Evolutionary conservation across 2,329 filamentous ascomycete genomes (phyloP).

Genomic region (Colletotrichum liriopes): DNA sequence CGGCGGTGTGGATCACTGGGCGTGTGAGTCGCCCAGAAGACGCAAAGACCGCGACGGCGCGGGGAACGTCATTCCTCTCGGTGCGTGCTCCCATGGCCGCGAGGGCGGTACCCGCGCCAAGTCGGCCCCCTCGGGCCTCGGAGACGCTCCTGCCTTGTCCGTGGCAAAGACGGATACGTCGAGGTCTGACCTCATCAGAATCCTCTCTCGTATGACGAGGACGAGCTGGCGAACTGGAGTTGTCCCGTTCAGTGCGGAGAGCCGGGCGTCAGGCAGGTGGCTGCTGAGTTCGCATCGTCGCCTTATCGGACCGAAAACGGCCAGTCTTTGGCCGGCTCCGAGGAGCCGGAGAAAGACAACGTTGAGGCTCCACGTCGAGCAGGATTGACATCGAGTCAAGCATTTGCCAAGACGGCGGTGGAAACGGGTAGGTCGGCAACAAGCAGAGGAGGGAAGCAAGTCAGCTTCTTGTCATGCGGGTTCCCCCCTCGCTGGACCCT

Average conservation of each 20-base stretch:
- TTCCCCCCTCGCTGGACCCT: constrained; percentile 12
- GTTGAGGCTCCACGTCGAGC: constrained; percentile 2
- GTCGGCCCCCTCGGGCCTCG: constrained; percentile 2
- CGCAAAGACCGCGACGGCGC: constrained; percentile 28
- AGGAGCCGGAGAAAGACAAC: not conserved
- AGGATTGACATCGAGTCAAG: constrained; percentile 37
- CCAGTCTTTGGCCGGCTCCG: constrained; percentile 17
- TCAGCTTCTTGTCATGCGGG: constrained; percentile 30
- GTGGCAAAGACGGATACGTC: constrained; percentile 19
- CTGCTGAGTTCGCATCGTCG: not conserved
- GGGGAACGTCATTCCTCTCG: not conserved
- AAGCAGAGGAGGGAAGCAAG: not conserved
- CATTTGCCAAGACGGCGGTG: constrained; percentile 40
- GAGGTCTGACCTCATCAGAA: not conserved
- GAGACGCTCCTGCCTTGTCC: not conserved
- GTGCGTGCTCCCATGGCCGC: not conserved
- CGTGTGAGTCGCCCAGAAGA: not conserved
- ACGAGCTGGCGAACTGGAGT: not conserved
- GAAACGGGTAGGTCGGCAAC: constrained; percentile 39
- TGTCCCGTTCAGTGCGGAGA: not conserved
- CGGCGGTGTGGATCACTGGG: constrained; percentile 30
- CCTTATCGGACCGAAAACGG: constrained; percentile 24
- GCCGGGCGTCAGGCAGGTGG: not conserved
- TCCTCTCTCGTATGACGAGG: not conserved
- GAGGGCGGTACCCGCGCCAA: constrained; percentile 5